phyloP scores from a whole-genome alignment of 495 filamentous ascomycete genomes.

The Geopyxis carbonaria region DNA sequence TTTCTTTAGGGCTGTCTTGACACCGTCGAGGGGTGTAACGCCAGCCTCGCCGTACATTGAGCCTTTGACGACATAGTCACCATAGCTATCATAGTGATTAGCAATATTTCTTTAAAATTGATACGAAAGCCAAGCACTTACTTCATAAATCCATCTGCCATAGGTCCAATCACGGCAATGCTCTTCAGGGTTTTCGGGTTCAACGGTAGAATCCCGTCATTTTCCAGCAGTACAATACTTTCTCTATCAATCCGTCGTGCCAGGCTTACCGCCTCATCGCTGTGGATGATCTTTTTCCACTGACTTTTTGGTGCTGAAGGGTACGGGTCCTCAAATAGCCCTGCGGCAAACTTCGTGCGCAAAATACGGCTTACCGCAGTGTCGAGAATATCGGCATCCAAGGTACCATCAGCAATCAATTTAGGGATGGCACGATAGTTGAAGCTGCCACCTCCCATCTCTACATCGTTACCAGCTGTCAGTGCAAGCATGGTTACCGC shows the following conservation, averaged over 20 bases:
- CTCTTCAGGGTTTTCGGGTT: conserved; percentile 35
- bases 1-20: conserved; percentile 39
- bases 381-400: conserved; percentile 39
- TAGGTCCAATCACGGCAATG: conserved; percentile 56
- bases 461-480: conserved; percentile 52
- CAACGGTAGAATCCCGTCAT: conserved; percentile 43
- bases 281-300: conserved; percentile 41
- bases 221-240: conserved; percentile 53
- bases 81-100: conserved; percentile 32
- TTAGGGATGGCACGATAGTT: conserved; percentile 48
- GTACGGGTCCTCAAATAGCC: conserved; percentile 52
- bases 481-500: conserved; percentile 40
- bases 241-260: conserved; percentile 46
- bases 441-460: conserved; percentile 58
- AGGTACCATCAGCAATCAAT: conserved; percentile 40
- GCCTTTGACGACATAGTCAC: conserved; percentile 48
- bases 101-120: neutral
- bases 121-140: conserved; percentile 26
- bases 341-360: conserved; percentile 45
- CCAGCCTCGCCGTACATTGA: conserved; percentile 43
- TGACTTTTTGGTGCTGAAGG: conserved; percentile 35
- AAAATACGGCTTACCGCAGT: conserved; percentile 47
- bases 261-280: conserved; percentile 35
- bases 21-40: conserved; percentile 49
- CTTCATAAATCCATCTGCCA: conserved; percentile 58